Evolutionary conservation across 305 asterid genomes (phyloP), one percentile per base, ranked within the genome.

Genomic region (Fraxinus sp.): DNA sequence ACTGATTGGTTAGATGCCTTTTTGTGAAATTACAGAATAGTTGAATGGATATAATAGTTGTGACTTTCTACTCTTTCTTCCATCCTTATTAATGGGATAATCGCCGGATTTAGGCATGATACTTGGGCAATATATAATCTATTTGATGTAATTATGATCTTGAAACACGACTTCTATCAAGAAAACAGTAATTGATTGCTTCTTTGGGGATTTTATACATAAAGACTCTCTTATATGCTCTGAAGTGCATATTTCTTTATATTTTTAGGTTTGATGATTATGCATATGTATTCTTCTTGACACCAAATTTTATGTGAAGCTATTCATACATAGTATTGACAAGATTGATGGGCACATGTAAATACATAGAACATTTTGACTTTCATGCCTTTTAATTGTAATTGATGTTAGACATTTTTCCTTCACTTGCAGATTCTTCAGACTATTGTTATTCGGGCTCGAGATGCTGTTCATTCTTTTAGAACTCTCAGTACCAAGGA

Each of bases 401-500:
- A 44, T 78, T 83, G 85, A 86, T 78, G 74, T 82, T 83, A 2
- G 74, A 10, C 76, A 46, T 74, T 41, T 70, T 81, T 84, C 75
- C 76, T 87, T 78, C 72, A 78, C 82, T 80, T 87, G 78, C 98
- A 97, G 98, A 92, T 97, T 90, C 91, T 97, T 74, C 98, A 95
- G 87, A 89, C 86, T 82, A 90, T 97, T 75, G 90, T 95, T 84
- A 81, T 80, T 77, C 91, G 95, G 82, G 97, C 97, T 80, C 91
- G 88, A 73, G 97, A 90, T 88, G 88, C 90, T 78, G 86, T 78
- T 84, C 97, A 91, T 33, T 86, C 93, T 79, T 84, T 88, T 89
- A 95, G 99, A 87, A 91, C 97, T 83, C 97, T 97, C 82, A 93
- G 99, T 86, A 94, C 97, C 83, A 95, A 94, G 88, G 99, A 97